Percentiles rank a stretch among this genome's conserved stretches.
Conservation (phyloP, 129 eudicot species). For the Flaveria sonorensis region DNA sequence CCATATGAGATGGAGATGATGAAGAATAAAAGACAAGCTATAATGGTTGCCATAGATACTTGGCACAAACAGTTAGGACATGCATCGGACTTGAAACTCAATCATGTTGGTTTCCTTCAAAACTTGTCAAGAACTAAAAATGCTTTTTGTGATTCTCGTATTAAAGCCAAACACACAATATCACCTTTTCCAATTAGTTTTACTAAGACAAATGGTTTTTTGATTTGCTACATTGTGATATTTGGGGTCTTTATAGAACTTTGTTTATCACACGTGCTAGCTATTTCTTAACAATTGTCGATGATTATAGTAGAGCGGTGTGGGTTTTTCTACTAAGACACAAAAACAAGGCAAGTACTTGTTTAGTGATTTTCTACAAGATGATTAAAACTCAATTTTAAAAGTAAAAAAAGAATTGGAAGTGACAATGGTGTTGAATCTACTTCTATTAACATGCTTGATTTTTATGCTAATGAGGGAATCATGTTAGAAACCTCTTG, state of each 20-base stretch:
- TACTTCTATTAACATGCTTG: neutral
- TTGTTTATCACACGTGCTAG: neutral
- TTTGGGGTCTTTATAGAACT: neutral
- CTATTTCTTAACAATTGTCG: neutral
- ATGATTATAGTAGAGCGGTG: neutral
- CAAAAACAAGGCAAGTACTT: neutral
- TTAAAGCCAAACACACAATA: neutral
- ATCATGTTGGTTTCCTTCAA: neutral
- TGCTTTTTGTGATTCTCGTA: neutral
- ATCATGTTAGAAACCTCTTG: neutral
- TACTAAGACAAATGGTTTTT: neutral
- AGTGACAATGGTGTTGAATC: neutral
- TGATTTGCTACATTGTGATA: neutral
- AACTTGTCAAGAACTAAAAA: neutral
- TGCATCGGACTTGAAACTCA: neutral
- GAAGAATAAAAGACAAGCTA: neutral
- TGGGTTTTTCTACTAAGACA: neutral
- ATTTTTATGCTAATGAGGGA: neutral
- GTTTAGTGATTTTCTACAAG: neutral
- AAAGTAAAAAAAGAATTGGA: neutral
- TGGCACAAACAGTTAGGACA: neutral
- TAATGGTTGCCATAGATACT: neutral
- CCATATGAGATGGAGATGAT: neutral
- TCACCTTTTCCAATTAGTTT: neutral
- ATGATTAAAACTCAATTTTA: neutral